These are phyloP conservation scores for Lichtheimia hyalospora DNA, from an alignment of 371 early-diverging fungal genomes.

Conservation along the genomic window DNA sequence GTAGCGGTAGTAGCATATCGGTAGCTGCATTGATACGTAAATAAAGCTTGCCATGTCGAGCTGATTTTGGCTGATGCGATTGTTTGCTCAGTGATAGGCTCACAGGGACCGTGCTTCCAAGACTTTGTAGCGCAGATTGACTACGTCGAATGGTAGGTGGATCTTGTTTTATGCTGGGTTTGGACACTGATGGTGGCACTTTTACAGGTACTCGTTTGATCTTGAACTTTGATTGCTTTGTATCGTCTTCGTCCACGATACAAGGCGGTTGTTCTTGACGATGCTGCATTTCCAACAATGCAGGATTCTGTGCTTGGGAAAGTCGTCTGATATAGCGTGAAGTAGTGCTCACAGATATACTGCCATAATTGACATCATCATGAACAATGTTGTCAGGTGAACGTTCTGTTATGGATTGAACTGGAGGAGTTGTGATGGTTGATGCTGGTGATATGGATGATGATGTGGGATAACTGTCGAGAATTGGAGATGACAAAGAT, in stretches of 20 bases:
- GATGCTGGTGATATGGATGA: background rate
- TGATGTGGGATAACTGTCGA: background rate
- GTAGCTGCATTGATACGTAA: conserved; percentile 35
- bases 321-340: conserved; percentile 16
- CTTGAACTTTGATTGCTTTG: background rate
- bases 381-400: background rate
- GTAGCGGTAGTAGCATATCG: conserved; percentile 41
- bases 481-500: too few species aligned
- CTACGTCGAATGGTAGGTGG: background rate
- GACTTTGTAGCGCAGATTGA: background rate
- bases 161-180: background rate
- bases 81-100: background rate
- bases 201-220: conserved; percentile 10
- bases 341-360: conserved; percentile 20
- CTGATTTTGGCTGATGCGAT: background rate
- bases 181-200: background rate
- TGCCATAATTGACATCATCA: conserved; percentile 10
- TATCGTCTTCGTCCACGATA: background rate
- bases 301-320: conserved; percentile 6
- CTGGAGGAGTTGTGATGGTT: too few species aligned
- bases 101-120: background rate
- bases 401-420: background rate
- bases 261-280: background rate
- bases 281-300: background rate
- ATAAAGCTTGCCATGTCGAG: conserved; percentile 36